Evolutionary conservation across 768 basidiomycete species (phyloP).

Genomic region (Phaeotremella fagi): DNA sequence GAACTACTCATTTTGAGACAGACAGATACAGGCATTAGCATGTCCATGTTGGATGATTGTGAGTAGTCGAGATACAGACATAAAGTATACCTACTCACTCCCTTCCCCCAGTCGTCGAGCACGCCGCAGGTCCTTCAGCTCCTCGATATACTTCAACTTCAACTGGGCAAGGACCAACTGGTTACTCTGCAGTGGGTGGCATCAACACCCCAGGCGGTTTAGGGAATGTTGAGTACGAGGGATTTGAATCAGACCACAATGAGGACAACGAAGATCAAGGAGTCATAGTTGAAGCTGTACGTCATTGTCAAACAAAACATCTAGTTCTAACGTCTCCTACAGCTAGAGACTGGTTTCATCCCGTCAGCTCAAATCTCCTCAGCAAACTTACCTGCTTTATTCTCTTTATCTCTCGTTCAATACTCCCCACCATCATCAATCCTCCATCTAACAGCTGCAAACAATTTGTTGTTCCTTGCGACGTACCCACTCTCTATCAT

Average conservation of each 20-base stretch:
- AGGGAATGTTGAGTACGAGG: slow-evolving; percentile 67
- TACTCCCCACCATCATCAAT: slow-evolving; percentile 81
- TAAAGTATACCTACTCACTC: background rate
- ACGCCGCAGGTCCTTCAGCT: slow-evolving; percentile 58
- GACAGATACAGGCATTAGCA: too few relatives aligned
- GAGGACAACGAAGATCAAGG: slow-evolving; percentile 47
- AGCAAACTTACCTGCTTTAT: slow-evolving; percentile 31
- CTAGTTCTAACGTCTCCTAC: background rate
- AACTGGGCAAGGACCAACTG: too few relatives aligned
- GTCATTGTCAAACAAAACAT: slow-evolving; percentile 38
- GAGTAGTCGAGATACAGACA: slow-evolving; percentile 18
- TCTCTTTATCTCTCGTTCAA: slow-evolving; percentile 59
- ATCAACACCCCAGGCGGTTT: too few relatives aligned
- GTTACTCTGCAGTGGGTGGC: too few relatives aligned
- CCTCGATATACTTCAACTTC: slow-evolving; percentile 17
- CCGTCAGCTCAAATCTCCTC: slow-evolving; percentile 32
- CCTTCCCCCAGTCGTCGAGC: slow-evolving; percentile 69
- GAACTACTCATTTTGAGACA: too few relatives aligned
- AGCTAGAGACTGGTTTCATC: slow-evolving; percentile 50
- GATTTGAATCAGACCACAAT: slow-evolving; percentile 71
- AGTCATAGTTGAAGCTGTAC: slow-evolving; percentile 53
- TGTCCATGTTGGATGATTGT: slow-evolving; percentile 52
- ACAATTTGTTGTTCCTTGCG: slow-evolving; percentile 81
- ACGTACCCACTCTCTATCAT: slow-evolving; percentile 69
- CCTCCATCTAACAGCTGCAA: slow-evolving; percentile 73